Evolutionary conservation across 768 basidiomycete species (phyloP).

Genomic region (Mycena floridula): DNA sequence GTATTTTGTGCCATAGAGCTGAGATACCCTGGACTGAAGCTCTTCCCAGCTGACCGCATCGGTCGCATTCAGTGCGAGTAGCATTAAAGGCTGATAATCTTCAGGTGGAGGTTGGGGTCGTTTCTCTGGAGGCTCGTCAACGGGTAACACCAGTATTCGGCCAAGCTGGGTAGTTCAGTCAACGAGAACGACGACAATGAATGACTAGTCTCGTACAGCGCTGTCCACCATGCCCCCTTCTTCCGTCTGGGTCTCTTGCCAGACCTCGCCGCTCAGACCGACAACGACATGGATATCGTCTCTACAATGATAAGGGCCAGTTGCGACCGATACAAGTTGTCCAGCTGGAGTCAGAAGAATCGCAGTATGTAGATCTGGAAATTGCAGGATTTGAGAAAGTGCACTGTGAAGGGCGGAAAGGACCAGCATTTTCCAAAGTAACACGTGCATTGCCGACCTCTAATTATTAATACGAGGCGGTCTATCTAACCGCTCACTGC

Average conservation of each 20-base stretch:
- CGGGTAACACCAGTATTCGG: constrained; percentile 60
- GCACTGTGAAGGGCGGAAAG: constrained; percentile 62
- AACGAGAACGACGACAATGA: too few relatives aligned
- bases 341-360: constrained; percentile 70
- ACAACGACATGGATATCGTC: constrained; percentile 71
- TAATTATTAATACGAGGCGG: too few relatives aligned
- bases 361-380: constrained; percentile 62
- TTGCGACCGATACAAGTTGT: constrained; percentile 63
- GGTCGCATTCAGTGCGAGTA: constrained; percentile 64
- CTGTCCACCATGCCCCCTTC: constrained; percentile 71
- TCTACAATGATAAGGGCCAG: constrained; percentile 50
- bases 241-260: constrained; percentile 67
- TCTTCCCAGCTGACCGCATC: constrained; percentile 59
- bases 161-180: constrained; percentile 66
- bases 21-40: constrained; percentile 53
- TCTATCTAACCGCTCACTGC: constrained; percentile 82
- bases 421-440: constrained; percentile 58
- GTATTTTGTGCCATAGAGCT: constrained; percentile 2
- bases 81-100: constrained; percentile 49
- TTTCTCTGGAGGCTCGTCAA: constrained; percentile 33
- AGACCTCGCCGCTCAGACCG: constrained; percentile 68
- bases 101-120: constrained; percentile 18
- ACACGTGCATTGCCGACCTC: too few relatives aligned
- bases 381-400: constrained; percentile 54
- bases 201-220: too few relatives aligned